A percentile compares a stretch with the other conserved stretches of the same genome.
These are phyloP conservation scores for Medicago truncatula DNA, from an alignment of 306 rosid species.

Conservation along the genomic window DNA sequence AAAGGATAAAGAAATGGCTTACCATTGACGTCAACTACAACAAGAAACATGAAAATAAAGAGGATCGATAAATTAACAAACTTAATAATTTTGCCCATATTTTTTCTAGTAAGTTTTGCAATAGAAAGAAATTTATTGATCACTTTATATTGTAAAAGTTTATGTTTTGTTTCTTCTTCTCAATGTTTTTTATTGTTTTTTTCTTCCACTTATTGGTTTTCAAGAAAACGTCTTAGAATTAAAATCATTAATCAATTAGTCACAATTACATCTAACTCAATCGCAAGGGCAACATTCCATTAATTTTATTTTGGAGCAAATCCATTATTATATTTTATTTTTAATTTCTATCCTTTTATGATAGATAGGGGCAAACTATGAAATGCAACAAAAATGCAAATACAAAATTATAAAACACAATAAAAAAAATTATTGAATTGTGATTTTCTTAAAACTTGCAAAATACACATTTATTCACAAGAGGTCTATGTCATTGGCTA, in stretches of 20 bases:
- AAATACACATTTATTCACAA: no score
- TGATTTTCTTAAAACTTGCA: not conserved
- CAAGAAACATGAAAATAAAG: not conserved
- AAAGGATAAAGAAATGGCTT: not conserved
- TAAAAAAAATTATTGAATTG: not conserved
- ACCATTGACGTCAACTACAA: not conserved
- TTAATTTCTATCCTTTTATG: not conserved
- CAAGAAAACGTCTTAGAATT: not conserved
- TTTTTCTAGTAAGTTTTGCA: not conserved
- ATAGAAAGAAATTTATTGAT: not conserved
- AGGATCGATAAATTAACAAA: not conserved
- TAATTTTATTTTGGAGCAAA: not conserved
- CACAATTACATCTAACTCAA: not conserved
- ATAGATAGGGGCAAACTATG: not conserved
- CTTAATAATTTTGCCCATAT: not conserved
- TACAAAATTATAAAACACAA: not conserved
- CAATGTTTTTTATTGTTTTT: not conserved
- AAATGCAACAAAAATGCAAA: not conserved
- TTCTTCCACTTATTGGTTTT: not conserved
- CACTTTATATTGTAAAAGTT: not conserved
- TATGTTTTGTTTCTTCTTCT: not conserved
- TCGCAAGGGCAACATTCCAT: not conserved
- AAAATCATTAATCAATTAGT: not conserved
- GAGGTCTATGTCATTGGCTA: not conserved
- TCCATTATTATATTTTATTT: not conserved